phyloP scores from a whole-genome alignment of 1,139 yeast genomes.

The Debaryomyces coudertii region DNA sequence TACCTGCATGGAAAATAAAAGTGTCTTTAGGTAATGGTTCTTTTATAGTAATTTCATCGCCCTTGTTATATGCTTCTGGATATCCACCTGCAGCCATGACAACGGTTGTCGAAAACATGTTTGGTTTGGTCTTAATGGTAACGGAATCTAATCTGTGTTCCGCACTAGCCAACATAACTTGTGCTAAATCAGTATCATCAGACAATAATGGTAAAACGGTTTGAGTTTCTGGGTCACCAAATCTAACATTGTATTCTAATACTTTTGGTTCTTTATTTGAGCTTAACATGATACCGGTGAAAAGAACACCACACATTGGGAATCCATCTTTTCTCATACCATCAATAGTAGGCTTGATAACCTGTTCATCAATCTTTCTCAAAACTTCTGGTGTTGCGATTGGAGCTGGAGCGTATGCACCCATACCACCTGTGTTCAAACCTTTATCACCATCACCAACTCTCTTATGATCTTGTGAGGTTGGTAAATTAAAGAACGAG shows the following conservation, averaged over 20 bases:
- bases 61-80: constrained; percentile 85
- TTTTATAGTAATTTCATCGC: constrained; percentile 74
- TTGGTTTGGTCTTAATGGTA: constrained; percentile 59
- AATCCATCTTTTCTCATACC: constrained; percentile 96
- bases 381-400: constrained; percentile 74
- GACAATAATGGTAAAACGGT: constrained; percentile 86
- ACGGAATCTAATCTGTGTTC: constrained; percentile 93
- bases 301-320: constrained; percentile 94
- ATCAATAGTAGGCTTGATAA: constrained; percentile 88
- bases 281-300: constrained; percentile 95
- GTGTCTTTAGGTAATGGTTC: constrained; percentile 55
- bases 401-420: constrained; percentile 98
- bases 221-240: constrained; percentile 99
- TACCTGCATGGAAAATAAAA: constrained; percentile 94
- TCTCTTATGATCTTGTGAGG: constrained; percentile 98
- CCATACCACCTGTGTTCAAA: constrained; percentile 99
- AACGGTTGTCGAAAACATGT: constrained; percentile 82
- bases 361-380: constrained; percentile 65
- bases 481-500: constrained; percentile 86
- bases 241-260: constrained; percentile 94
- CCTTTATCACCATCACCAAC: constrained; percentile 93
- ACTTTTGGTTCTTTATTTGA: constrained; percentile 84
- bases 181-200: constrained; percentile 86
- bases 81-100: constrained; percentile 98
- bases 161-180: constrained; percentile 90